Evolutionary conservation across 352 stramenopile genomes (phyloP), one percentile per base, ranked within the genome.

Genomic region (Stramenopiles sp.): DNA sequence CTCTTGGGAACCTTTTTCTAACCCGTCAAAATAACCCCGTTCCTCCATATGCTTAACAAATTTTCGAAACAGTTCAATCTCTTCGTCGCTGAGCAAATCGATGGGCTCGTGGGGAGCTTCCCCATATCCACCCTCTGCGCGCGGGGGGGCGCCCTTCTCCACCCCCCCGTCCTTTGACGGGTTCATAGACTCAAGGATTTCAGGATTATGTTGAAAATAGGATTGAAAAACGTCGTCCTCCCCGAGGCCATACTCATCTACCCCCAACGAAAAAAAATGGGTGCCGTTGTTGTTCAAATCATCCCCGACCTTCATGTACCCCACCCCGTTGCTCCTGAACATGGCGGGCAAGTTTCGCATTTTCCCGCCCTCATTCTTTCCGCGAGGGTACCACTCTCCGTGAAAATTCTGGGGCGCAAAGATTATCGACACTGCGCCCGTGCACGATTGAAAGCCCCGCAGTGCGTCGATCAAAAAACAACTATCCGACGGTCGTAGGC

Each of bases 51-150:
- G 53, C 33, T 71, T 33, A 6, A 31, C 33, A 71, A 71, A 71
- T 71, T 71, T 71, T 71, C 12, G 2, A 71, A 71, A 71, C 53
- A 71, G 33, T 6, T 71, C 53, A 71, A 71, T 71, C 33, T 71
- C 53, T 71, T 6, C 35, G 33, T 71, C 53, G 35, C 35, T 71
- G 33, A 71, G 35, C 12, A 71, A 71, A 71, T 71, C 53, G 6
- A 71, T 35, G 12, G 53, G 53, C 6, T 71, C 53, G 6, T 6
- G 2, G 4, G 53, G 53, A 4, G 33, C 53, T 71, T 71, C 12
- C 6, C 35, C 53, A 71, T 71, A 35, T 6, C 35, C 53, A 71
- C n/a, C n/a, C n/a, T n/a, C n/a, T n/a, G n/a, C n/a, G n/a, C n/a
- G n/a, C n/a, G n/a, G n/a, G n/a, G n/a, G n/a, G n/a, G n/a, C n/a